Conservation (phyloP, 208 protist species). For the Trypanosomatidae sp. region DNA sequence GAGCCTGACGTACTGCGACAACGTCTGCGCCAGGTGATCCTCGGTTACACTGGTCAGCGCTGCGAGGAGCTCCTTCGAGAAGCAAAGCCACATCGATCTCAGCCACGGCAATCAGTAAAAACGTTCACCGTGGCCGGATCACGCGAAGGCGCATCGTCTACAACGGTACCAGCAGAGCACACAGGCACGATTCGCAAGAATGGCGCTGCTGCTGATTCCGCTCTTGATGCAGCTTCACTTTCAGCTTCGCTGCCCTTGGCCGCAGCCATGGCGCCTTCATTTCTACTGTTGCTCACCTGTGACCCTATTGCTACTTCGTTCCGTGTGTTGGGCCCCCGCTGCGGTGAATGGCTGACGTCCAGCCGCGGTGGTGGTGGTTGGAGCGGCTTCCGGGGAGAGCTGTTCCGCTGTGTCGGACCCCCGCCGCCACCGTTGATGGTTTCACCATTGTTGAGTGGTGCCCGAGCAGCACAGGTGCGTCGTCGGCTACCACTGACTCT, state of each 20-base stretch:
- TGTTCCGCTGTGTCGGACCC: slow-evolving; percentile 21
- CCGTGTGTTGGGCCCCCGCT: slow-evolving; percentile 22
- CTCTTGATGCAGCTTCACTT: neutral
- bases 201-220: neutral
- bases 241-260: neutral
- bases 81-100: slow-evolving; percentile 9
- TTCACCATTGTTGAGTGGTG: neutral
- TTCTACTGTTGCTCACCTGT: slow-evolving; percentile 10
- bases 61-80: slow-evolving; percentile 35
- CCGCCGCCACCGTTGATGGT: slow-evolving; percentile 2
- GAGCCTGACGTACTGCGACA: slow-evolving; percentile 30
- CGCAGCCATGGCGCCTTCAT: neutral
- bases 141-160: neutral
- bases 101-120: neutral
- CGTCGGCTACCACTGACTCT: neutral
- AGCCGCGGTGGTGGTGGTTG: slow-evolving; percentile 14
- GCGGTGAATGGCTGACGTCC: slow-evolving; percentile 23
- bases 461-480: neutral
- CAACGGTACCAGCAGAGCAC: neutral
- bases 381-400: slow-evolving; percentile 30
- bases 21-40: slow-evolving; percentile 34
- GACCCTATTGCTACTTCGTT: slow-evolving; percentile 23
- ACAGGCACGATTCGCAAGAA: neutral
- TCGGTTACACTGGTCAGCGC: slow-evolving; percentile 25
- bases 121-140: neutral